A percentile compares a stretch with the other conserved stretches of the same genome.
phyloP scores from a whole-genome alignment of 2,329 filamentous ascomycete species.

The Didymella arachidicola region DNA sequence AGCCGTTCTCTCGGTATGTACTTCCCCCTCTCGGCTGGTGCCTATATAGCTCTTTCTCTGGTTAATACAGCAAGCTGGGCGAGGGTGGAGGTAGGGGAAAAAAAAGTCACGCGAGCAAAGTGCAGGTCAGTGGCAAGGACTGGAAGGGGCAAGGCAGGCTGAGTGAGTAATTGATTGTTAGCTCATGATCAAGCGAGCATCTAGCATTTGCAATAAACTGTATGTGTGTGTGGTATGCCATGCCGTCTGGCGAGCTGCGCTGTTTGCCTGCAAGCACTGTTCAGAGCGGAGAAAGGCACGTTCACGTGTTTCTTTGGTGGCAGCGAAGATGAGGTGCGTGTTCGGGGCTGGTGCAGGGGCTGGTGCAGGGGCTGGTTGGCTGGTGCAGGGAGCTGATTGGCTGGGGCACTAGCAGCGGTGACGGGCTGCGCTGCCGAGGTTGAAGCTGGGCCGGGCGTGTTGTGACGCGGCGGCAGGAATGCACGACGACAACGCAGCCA shows the following conservation, averaged over 20 bases:
- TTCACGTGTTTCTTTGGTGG: constrained; percentile 5
- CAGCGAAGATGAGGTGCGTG: constrained; percentile 5
- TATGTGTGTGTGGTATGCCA: background rate
- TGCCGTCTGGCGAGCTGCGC: background rate
- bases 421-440: constrained; percentile 17
- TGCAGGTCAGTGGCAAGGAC: background rate
- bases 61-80: background rate
- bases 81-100: background rate
- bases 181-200: constrained; percentile 20
- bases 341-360: background rate
- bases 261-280: background rate
- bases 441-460: constrained; percentile 12
- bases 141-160: background rate
- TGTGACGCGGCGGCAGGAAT: constrained; percentile 20
- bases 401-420: constrained; percentile 7
- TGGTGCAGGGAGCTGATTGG: background rate
- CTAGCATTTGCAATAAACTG: background rate
- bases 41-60: background rate
- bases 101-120: background rate
- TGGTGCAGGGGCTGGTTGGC: background rate
- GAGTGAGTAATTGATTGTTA: constrained; percentile 20
- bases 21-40: no score
- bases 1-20: background rate
- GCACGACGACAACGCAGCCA: background rate
- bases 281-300: background rate